Evolutionary conservation across 2,329 filamentous ascomycete species (phyloP).

Genomic region (Aspergillus glaucus): DNA sequence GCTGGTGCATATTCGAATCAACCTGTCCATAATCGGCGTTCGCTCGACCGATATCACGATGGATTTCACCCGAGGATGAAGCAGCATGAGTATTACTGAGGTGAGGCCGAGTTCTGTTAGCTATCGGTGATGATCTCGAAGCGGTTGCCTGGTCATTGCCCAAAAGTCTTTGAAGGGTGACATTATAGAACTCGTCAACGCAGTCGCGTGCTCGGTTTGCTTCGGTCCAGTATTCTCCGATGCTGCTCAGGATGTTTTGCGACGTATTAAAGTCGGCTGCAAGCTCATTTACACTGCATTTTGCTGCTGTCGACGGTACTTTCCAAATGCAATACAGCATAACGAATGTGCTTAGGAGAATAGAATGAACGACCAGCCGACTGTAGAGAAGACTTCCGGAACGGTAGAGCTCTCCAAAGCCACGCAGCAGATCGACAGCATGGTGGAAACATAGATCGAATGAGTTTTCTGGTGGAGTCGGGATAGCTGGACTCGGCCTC

Average conservation of each 20-base stretch:
- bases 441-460: slow-evolving; percentile 41
- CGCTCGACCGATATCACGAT: background rate
- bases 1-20: slow-evolving; percentile 1
- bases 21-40: background rate
- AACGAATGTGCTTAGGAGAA: slow-evolving; percentile 45
- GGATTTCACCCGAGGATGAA: background rate
- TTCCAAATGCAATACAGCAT: slow-evolving; percentile 48
- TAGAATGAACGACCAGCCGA: slow-evolving; percentile 45
- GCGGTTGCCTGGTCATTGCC: slow-evolving; percentile 2
- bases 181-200: slow-evolving; percentile 22
- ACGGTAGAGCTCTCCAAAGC: slow-evolving; percentile 41
- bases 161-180: slow-evolving; percentile 20
- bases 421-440: slow-evolving; percentile 35
- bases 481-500: slow-evolving; percentile 48
- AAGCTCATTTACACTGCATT: slow-evolving; percentile 35
- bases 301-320: slow-evolving; percentile 36
- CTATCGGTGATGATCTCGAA: background rate
- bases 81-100: background rate
- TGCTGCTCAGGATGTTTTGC: slow-evolving; percentile 45
- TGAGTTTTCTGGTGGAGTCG: slow-evolving; percentile 38
- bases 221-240: slow-evolving; percentile 48
- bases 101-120: background rate
- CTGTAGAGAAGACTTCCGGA: slow-evolving; percentile 43
- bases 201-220: slow-evolving; percentile 31
- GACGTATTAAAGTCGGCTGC: slow-evolving; percentile 39